Percentiles rank a stretch among this genome's conserved stretches.
These are phyloP conservation scores for Geranium rotundifolium DNA, from an alignment of 345 rosid species.

Conservation along the genomic window DNA sequence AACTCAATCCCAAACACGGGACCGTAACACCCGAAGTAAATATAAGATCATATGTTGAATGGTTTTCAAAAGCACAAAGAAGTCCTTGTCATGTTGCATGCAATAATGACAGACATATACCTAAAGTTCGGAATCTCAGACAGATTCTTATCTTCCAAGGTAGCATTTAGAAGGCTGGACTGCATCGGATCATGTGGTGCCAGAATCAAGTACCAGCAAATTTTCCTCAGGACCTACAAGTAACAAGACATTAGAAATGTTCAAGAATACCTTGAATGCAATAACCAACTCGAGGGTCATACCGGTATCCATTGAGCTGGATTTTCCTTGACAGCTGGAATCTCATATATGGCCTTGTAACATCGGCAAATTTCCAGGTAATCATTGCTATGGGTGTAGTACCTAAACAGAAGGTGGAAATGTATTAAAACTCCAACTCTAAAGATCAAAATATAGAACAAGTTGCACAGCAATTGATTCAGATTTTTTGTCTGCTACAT, in stretches of 20 bases:
- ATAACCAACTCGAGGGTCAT: conserved; percentile 10
- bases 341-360: conserved; percentile 90
- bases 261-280: neutral
- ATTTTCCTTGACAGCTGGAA: conserved; percentile 69
- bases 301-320: conserved; percentile 77
- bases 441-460: neutral
- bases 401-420: conserved; percentile 29
- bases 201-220: conserved; percentile 73
- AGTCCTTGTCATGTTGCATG: neutral
- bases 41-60: neutral
- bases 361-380: conserved; percentile 86
- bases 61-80: neutral
- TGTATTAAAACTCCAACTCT: neutral
- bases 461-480: neutral
- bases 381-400: conserved; percentile 66
- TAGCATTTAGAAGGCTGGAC: conserved; percentile 72
- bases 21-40: no score
- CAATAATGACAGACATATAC: conserved; percentile 21
- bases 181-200: conserved; percentile 83
- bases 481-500: no score
- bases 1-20: no score
- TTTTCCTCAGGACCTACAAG: conserved; percentile 63
- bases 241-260: conserved; percentile 1
- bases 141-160: conserved; percentile 74
- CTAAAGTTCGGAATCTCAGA: conserved; percentile 75